Evolutionary conservation across 192 early-diverging fungal species (phyloP), one percentile per base, ranked within the genome.

Genomic region (Coemansia sp.): DNA sequence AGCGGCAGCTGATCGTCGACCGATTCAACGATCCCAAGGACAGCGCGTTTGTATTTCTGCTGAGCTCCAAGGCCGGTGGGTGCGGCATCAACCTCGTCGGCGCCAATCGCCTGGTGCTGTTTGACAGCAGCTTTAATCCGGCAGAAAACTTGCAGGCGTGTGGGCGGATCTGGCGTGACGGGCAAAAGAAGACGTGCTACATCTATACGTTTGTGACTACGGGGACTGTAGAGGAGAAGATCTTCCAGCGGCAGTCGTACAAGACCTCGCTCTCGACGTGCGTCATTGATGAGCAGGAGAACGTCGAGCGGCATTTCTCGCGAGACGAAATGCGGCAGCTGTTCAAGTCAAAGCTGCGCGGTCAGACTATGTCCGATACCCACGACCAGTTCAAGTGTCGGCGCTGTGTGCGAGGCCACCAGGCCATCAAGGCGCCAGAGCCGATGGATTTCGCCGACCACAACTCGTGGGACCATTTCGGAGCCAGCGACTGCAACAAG

Each of bases 141-240:
- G 98, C 98, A 7, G 93, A 96, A 45, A 97, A 99, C 79, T 88
- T 92, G 65, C 97, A 98, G 71, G 94, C 94, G 4, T 85, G 94
- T 12, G 94, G 93, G 3, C 88, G 94, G 56, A 90, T 96, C 17
- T 96, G 94, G 94, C 86, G 94, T 65, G 94, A 92, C 76, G 90
- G 90, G 1, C 91, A 94, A 74, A 86, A 86, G 60, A 93, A 94
- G 59, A 83, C 84, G 58, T 97, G 97, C 71, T 99, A 88, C 64
- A 94, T 99, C n/a, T 99, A 99, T 78, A 89, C 97, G 9, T 94
- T 99, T 54, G 96, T 97, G 60, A 92, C 91, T 0, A 96, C 97
- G n/a, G 98, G 98, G 3, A 94, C 96, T 0, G 96, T 99, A 19
- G 98, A 99, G 73, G 98, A 99, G 65, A 99, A 99, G 74, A 97